Percentiles rank a stretch among this genome's conserved stretches.
These are phyloP conservation scores for Teunomyces kruisii DNA, from an alignment of 805 yeast species.

Conservation along the genomic window DNA sequence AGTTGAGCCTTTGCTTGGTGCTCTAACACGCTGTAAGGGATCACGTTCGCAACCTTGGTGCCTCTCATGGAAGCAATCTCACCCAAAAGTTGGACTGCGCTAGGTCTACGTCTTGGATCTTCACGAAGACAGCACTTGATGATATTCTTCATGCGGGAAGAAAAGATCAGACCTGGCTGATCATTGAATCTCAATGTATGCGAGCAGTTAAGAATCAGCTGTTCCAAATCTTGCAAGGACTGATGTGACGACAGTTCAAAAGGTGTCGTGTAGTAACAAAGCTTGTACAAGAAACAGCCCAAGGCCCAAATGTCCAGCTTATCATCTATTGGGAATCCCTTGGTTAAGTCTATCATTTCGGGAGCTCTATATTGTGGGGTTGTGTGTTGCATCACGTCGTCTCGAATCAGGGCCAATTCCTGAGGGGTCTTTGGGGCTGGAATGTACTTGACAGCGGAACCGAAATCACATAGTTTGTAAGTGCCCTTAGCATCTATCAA, in stretches of 20 bases:
- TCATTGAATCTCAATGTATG: conserved; percentile 50
- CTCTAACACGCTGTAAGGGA: conserved; percentile 37
- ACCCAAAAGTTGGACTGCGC: conserved; percentile 66
- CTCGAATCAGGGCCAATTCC: conserved; percentile 58
- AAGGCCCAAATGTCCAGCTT: conserved; percentile 86
- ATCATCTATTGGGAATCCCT: conserved; percentile 72
- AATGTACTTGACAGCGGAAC: conserved; percentile 67
- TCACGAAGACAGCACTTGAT: conserved; percentile 60
- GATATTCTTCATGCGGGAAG: conserved; percentile 61
- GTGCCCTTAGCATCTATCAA: conserved; percentile 56
- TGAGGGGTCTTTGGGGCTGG: conserved; percentile 62
- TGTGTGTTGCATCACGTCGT: conserved; percentile 74
- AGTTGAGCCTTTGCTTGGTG: conserved; percentile 5
- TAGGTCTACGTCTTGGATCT: conserved; percentile 73
- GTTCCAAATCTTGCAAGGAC: conserved; percentile 46
- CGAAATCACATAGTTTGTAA: conserved; percentile 79
- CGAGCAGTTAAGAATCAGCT: conserved; percentile 58
- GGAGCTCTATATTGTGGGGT: conserved; percentile 86
- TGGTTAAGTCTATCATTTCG: conserved; percentile 74
- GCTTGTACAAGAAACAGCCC: conserved; percentile 73
- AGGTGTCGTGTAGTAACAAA: conserved; percentile 82
- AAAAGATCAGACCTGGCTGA: conserved; percentile 46
- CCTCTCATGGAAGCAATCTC: conserved; percentile 66
- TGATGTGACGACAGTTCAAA: conserved; percentile 55
- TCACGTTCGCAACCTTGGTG: conserved; percentile 40